Percentiles rank a stretch among this genome's conserved stretches.
These are phyloP conservation scores for Suillus variegatus DNA, from an alignment of 768 basidiomycete species.

Conservation along the genomic window DNA sequence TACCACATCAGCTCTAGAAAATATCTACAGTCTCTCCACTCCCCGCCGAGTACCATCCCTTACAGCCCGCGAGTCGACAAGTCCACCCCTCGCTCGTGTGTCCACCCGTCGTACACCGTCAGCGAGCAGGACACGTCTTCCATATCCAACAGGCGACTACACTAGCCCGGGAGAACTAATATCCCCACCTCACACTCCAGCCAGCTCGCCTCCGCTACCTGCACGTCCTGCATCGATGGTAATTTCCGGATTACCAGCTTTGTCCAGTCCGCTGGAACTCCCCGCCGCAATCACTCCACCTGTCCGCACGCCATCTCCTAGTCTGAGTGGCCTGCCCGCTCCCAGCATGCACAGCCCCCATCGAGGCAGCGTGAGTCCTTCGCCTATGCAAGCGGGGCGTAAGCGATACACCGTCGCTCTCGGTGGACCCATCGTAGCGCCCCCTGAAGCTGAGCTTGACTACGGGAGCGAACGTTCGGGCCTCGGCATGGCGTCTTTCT, in stretches of 20 bases:
- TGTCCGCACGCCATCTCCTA: slow-evolving; percentile 22
- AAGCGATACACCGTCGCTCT: slow-evolving; percentile 88
- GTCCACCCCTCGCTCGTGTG: slow-evolving; percentile 57
- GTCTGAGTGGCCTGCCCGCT: slow-evolving; percentile 39
- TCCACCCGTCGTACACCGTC: slow-evolving; percentile 34
- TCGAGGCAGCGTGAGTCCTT: slow-evolving; percentile 63
- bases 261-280: slow-evolving; percentile 26
- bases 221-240: slow-evolving; percentile 44
- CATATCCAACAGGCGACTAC: slow-evolving; percentile 86
- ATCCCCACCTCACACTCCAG: slow-evolving; percentile 34
- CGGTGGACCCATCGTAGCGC: slow-evolving; percentile 64
- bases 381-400: slow-evolving; percentile 53
- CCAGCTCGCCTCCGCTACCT: slow-evolving; percentile 47
- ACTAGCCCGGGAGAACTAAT: slow-evolving; percentile 58
- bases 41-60: slow-evolving; percentile 33
- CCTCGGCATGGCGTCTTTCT: slow-evolving; percentile 44
- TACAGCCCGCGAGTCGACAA: slow-evolving; percentile 64
- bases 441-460: slow-evolving; percentile 28
- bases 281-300: slow-evolving; percentile 25
- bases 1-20: slow-evolving; percentile 17
- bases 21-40: slow-evolving; percentile 23
- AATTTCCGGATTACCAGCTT: slow-evolving; percentile 46
- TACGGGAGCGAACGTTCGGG: slow-evolving; percentile 30
- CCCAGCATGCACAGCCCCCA: slow-evolving; percentile 42
- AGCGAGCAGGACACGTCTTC: slow-evolving; percentile 50